phyloP scores from a whole-genome alignment of 257 asterid genomes.

The Asclepias syriaca region DNA sequence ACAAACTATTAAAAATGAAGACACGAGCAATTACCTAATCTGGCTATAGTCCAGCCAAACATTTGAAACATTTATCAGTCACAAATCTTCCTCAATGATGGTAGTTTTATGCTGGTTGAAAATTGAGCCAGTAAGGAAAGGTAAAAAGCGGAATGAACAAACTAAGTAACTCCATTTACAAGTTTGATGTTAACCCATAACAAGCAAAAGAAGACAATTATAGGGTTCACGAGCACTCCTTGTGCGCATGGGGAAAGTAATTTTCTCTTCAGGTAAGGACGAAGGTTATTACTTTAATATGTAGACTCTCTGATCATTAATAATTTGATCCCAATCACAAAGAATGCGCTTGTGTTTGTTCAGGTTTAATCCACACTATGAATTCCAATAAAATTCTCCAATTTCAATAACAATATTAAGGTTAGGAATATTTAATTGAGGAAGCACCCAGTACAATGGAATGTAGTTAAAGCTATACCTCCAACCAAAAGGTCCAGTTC shows the following conservation, averaged over 20 bases:
- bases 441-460: conserved; percentile 8
- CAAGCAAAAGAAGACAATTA: background rate
- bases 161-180: too few species aligned
- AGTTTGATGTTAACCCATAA: background rate
- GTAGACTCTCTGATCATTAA: background rate
- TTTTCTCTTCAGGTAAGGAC: too few species aligned
- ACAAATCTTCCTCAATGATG: background rate
- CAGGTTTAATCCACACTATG: background rate
- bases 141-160: background rate
- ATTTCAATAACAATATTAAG: background rate
- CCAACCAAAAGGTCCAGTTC: conserved; percentile 96
- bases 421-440: background rate
- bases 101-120: background rate
- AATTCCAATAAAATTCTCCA: background rate
- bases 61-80: background rate
- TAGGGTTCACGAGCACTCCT: background rate
- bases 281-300: background rate
- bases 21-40: background rate
- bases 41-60: background rate
- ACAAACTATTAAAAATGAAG: background rate
- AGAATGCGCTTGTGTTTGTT: background rate
- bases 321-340: background rate
- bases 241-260: background rate
- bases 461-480: conserved; percentile 42
- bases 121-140: background rate